phyloP scores from a whole-genome alignment of 2,329 filamentous ascomycete genomes.

The Alternaria brassicae region DNA sequence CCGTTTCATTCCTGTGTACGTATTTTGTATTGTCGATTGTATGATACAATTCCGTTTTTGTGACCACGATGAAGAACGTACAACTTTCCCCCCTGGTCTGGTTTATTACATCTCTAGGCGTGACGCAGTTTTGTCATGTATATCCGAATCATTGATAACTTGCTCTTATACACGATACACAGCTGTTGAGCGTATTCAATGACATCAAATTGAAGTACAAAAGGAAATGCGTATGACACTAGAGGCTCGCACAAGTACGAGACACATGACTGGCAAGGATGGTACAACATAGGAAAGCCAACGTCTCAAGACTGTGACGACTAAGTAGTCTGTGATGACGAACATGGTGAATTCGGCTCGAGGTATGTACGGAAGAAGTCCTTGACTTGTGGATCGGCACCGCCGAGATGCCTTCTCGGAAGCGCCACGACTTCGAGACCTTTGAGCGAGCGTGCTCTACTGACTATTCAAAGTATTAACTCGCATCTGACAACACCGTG shows the following conservation, averaged over 20 bases:
- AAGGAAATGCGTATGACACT: not conserved
- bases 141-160: too few species aligned
- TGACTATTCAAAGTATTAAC: slow-evolving; percentile 49
- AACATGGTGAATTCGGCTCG: not conserved
- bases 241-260: not conserved
- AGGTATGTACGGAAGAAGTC: slow-evolving; percentile 32
- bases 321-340: not conserved
- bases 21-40: not conserved
- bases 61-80: not conserved
- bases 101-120: not conserved
- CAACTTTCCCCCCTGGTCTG: not conserved
- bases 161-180: not conserved
- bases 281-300: not conserved
- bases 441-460: slow-evolving; percentile 60
- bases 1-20: slow-evolving; percentile 4
- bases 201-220: not conserved
- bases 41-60: not conserved
- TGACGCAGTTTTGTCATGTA: not conserved
- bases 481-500: not conserved
- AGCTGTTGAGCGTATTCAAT: not conserved
- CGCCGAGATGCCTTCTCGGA: slow-evolving; percentile 27
- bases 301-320: not conserved
- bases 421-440: slow-evolving; percentile 56
- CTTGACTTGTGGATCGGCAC: slow-evolving; percentile 45
- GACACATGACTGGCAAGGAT: not conserved